These are phyloP conservation scores for Fraxinus sp. DNA, from an alignment of 305 asterid species.

Conservation along the genomic window DNA sequence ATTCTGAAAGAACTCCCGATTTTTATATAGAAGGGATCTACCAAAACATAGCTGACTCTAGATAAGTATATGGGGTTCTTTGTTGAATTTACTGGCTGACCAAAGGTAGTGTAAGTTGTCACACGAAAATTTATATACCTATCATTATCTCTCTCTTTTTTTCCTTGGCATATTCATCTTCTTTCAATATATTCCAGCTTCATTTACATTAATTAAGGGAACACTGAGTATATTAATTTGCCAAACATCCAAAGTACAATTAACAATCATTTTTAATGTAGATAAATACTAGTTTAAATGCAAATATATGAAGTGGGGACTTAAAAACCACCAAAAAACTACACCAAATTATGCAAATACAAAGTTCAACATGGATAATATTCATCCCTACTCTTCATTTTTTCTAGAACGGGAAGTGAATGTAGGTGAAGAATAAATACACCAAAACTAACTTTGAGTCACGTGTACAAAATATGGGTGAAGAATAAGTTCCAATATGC, in stretches of 20 bases:
- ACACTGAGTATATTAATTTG: not conserved
- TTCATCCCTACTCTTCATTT: not conserved
- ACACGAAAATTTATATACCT: not conserved
- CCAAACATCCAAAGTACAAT: not conserved
- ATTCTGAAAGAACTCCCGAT: not conserved
- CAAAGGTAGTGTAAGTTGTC: not conserved
- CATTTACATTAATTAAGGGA: not conserved
- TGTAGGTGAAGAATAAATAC: not conserved
- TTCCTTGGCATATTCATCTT: not conserved
- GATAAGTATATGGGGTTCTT: not conserved
- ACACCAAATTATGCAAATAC: not conserved
- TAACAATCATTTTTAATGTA: not conserved
- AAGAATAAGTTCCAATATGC: not conserved
- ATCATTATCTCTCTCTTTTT: not conserved
- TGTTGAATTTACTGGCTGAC: not conserved
- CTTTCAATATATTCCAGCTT: not conserved
- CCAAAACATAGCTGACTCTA: not conserved
- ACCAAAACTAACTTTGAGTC: not conserved
- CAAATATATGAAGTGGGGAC: not conserved
- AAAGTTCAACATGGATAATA: not conserved
- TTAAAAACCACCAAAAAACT: not conserved
- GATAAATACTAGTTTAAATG: not conserved
- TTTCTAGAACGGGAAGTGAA: not conserved
- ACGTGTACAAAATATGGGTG: not conserved
- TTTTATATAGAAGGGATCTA: not conserved